These are phyloP conservation scores for Cantharellus cinnabarinus DNA, from an alignment of 768 basidiomycete genomes.

Conservation along the genomic window DNA sequence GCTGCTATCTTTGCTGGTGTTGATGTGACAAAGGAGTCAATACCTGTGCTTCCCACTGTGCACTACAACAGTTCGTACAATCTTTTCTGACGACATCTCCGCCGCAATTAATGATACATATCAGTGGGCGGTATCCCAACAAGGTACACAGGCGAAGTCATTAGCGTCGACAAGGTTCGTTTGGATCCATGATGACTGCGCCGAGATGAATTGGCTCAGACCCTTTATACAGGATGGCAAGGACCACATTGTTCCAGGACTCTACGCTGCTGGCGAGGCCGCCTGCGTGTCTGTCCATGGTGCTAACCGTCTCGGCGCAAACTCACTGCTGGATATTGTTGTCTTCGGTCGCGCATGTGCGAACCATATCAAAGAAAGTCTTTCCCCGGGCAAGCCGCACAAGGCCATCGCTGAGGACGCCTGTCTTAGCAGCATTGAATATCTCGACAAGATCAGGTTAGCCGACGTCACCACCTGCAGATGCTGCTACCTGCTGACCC, in stretches of 20 bases:
- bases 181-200: not conserved
- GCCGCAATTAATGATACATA: conserved; percentile 10
- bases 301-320: conserved; percentile 97
- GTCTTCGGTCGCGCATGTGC: conserved; percentile 99
- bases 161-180: conserved; percentile 54
- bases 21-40: conserved; percentile 98
- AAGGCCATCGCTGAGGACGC: conserved; percentile 71
- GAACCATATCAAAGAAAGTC: conserved; percentile 84
- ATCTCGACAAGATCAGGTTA: conserved; percentile 69
- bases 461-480: conserved; percentile 1
- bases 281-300: conserved; percentile 98
- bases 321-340: conserved; percentile 96
- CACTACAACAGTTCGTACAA: conserved; percentile 81
- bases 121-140: conserved; percentile 99
- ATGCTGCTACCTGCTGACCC: not conserved
- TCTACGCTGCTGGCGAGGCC: conserved; percentile 97
- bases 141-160: conserved; percentile 89
- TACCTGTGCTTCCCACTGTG: conserved; percentile 93
- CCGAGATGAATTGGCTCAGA: not conserved
- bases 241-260: conserved; percentile 83
- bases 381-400: conserved; percentile 79
- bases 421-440: conserved; percentile 65
- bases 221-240: conserved; percentile 30
- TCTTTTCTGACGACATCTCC: not conserved
- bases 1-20: conserved; percentile 98